Evolutionary conservation across 1,139 yeast species (phyloP).

Genomic region (Meyerozyma carpophila): DNA sequence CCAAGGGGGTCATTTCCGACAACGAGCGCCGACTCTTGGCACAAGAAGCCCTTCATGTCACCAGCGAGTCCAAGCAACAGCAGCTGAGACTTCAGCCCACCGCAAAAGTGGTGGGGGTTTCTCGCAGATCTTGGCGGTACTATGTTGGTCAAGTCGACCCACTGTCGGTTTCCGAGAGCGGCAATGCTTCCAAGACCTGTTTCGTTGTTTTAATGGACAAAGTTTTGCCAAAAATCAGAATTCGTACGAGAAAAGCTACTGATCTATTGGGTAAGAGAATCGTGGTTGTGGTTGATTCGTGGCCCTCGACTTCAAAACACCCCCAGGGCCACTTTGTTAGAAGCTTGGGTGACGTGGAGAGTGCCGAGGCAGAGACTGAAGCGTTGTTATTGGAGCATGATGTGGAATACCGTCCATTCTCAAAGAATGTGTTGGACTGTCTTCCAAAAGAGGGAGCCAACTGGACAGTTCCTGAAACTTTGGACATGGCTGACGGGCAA

Average conservation of each 20-base stretch:
- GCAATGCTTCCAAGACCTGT: conserved; percentile 67
- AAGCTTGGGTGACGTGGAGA: conserved; percentile 82
- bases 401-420: conserved; percentile 93
- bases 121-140: conserved; percentile 91
- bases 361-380: conserved; percentile 94
- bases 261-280: conserved; percentile 83
- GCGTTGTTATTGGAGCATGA: conserved; percentile 91
- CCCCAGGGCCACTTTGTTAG: conserved; percentile 97
- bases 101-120: conserved; percentile 83
- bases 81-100: conserved; percentile 68
- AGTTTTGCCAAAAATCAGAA: conserved; percentile 80
- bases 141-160: conserved; percentile 94
- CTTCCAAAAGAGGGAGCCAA: conserved; percentile 88
- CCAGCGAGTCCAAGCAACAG: conserved; percentile 23
- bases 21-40: conserved; percentile 71
- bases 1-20: conserved; percentile 52
- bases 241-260: conserved; percentile 79
- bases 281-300: conserved; percentile 85
- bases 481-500: conserved; percentile 54
- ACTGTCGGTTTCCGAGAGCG: conserved; percentile 58
- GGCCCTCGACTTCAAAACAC: conserved; percentile 80
- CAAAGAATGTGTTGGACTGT: conserved; percentile 87
- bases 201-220: conserved; percentile 87
- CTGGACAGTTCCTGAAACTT: conserved; percentile 78
- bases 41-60: conserved; percentile 69